Evolutionary conservation across 169 alveolate species (phyloP).

Genomic region (Plasmodium malariae): DNA sequence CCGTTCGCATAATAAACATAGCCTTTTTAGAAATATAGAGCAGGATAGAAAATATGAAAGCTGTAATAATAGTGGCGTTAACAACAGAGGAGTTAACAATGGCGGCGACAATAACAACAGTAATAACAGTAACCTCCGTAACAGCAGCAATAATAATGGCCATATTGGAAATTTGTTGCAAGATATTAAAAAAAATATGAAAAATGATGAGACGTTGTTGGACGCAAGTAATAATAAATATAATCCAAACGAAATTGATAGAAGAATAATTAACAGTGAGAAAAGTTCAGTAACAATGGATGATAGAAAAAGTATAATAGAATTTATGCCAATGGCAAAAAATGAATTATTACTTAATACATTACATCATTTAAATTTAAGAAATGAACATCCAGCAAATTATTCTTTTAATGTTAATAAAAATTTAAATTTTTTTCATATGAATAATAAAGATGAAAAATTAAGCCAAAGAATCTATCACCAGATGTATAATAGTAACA

Average conservation of each 20-base stretch:
- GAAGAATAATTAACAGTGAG: too few relatives aligned
- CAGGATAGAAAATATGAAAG: not conserved
- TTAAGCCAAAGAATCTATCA: not conserved
- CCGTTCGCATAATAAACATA: conserved; percentile 25
- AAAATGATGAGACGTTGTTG: too few relatives aligned
- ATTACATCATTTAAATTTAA: conserved; percentile 39
- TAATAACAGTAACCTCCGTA: too few relatives aligned
- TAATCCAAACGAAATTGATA: too few relatives aligned
- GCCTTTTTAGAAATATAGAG: conserved; percentile 7
- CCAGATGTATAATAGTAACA: too few relatives aligned
- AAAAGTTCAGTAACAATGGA: not conserved
- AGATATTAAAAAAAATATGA: too few relatives aligned
- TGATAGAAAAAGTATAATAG: conserved; percentile 41
- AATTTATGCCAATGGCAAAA: conserved; percentile 73
- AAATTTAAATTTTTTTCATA: conserved; percentile 3
- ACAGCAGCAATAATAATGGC: too few relatives aligned
- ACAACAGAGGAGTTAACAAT: too few relatives aligned
- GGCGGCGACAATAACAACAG: too few relatives aligned
- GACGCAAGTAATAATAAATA: too few relatives aligned
- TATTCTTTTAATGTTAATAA: conserved; percentile 7
- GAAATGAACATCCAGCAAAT: conserved; percentile 21
- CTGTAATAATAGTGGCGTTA: not conserved
- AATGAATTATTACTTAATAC: conserved; percentile 64
- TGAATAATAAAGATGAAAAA: conserved; percentile 12
- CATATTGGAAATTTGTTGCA: too few relatives aligned